Percentiles rank a stretch among this genome's conserved stretches.
phyloP scores from a whole-genome alignment of 2,329 filamentous ascomycete species.

The Beauveria brongniartii region DNA sequence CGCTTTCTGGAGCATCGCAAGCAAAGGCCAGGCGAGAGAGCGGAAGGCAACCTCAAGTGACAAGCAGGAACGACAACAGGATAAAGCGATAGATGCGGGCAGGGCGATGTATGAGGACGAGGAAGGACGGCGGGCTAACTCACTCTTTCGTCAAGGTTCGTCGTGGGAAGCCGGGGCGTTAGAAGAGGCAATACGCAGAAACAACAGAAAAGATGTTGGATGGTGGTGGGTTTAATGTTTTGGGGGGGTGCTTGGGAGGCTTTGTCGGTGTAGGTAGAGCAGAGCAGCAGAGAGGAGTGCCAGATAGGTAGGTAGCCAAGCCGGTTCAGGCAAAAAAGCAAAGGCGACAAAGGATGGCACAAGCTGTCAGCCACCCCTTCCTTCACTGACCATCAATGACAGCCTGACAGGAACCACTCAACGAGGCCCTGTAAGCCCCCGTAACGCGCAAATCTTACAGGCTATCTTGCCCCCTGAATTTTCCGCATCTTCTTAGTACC shows the following conservation, averaged over 20 bases:
- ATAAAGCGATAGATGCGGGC: not conserved
- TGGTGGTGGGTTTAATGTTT: slow-evolving; percentile 9
- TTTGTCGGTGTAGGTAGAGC: slow-evolving; percentile 5
- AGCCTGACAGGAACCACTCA: not conserved
- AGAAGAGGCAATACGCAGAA: not conserved
- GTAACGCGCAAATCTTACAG: not conserved
- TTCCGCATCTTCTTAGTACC: not conserved
- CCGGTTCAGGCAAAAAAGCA: not conserved
- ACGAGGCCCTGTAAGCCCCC: not conserved
- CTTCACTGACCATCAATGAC: not conserved
- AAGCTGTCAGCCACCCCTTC: not conserved
- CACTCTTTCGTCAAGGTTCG: slow-evolving; percentile 5
- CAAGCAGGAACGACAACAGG: not conserved
- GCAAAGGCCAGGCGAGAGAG: not conserved
- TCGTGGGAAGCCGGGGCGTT: not conserved
- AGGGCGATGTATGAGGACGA: not conserved
- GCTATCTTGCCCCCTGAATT: not conserved
- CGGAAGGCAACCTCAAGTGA: not conserved
- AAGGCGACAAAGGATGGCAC: not conserved
- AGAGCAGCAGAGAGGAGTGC: not conserved
- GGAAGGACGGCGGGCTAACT: slow-evolving; percentile 6
- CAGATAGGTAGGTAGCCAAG: not conserved
- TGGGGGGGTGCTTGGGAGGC: not conserved
- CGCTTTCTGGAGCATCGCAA: slow-evolving; percentile 6
- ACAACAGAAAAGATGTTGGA: slow-evolving; percentile 9